Evolutionary conservation across 2,329 filamentous ascomycete species (phyloP).

Genomic region (Pestalotiopsis sp.): DNA sequence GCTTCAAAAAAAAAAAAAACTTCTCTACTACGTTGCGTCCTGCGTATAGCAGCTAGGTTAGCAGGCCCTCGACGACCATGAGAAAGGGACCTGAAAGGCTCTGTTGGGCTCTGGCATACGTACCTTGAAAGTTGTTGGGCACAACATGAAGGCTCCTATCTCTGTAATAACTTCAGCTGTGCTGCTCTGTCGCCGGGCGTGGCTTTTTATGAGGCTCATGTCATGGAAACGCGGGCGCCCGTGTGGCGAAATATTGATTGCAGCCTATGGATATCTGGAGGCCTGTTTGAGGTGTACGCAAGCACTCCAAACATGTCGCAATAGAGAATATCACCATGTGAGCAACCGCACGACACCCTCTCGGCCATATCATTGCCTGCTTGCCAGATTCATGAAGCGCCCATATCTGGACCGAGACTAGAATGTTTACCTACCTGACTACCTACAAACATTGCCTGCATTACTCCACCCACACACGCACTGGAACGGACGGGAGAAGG

Average conservation of each 20-base stretch:
- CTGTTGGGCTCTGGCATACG: neutral
- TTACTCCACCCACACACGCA: neutral
- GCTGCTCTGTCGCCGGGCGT: constrained; percentile 1
- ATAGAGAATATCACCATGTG: neutral
- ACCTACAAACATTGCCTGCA: neutral
- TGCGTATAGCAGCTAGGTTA: neutral
- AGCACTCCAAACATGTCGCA: constrained; percentile 5
- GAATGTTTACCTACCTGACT: neutral
- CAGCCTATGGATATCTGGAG: constrained; percentile 1
- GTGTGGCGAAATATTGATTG: constrained; percentile 3
- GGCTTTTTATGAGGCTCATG: constrained; percentile 11
- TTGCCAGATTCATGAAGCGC: neutral
- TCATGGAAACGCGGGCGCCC: neutral
- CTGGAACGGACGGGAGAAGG: neutral
- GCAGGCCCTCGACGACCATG: neutral
- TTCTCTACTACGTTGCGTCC: neutral
- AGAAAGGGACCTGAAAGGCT: neutral
- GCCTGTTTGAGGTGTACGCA: constrained; percentile 5
- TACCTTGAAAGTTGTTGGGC: neutral
- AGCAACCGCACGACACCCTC: neutral
- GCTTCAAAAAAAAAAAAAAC: neutral
- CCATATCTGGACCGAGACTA: neutral
- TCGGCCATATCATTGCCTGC: neutral
- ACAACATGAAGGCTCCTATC: neutral
- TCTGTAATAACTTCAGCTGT: neutral